Percentiles rank a stretch among this genome's conserved stretches.
Evolutionary conservation across 2,329 filamentous ascomycete species (phyloP).

Genomic region (Myrmaecium sp.): DNA sequence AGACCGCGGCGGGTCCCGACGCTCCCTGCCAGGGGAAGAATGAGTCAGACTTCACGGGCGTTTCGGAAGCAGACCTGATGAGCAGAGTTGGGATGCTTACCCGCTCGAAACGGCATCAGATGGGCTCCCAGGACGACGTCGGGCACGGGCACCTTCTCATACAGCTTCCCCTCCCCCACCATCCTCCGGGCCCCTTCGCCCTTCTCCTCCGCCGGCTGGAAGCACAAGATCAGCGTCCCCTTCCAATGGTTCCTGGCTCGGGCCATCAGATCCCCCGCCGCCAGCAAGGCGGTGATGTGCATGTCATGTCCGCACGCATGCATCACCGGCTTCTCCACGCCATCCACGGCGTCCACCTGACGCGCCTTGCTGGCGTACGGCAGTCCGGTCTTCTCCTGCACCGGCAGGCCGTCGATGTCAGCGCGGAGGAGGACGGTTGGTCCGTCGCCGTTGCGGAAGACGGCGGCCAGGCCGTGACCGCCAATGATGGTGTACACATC

Average conservation of each 20-base stretch:
- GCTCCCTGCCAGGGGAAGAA: constrained; percentile 12
- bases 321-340: constrained; percentile 40
- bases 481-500: constrained; percentile 5
- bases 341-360: constrained; percentile 29
- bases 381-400: constrained; percentile 38
- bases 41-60: background rate
- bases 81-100: constrained; percentile 5
- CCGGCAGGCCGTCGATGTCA: constrained; percentile 45
- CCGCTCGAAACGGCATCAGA: constrained; percentile 30
- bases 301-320: constrained; percentile 54
- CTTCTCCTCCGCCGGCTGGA: constrained; percentile 52
- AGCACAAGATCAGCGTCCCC: constrained; percentile 46
- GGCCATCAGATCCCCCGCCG: constrained; percentile 34
- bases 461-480: constrained; percentile 35
- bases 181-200: constrained; percentile 45
- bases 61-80: background rate
- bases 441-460: constrained; percentile 38
- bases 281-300: constrained; percentile 43
- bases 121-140: constrained; percentile 41
- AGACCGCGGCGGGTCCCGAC: constrained; percentile 26
- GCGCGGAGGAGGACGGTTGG: constrained; percentile 41
- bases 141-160: constrained; percentile 35
- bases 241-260: constrained; percentile 32
- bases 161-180: constrained; percentile 43
- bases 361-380: constrained; percentile 35